Evolutionary conservation across 768 basidiomycete genomes (phyloP).

Genomic region (Pisolithus sp.): DNA sequence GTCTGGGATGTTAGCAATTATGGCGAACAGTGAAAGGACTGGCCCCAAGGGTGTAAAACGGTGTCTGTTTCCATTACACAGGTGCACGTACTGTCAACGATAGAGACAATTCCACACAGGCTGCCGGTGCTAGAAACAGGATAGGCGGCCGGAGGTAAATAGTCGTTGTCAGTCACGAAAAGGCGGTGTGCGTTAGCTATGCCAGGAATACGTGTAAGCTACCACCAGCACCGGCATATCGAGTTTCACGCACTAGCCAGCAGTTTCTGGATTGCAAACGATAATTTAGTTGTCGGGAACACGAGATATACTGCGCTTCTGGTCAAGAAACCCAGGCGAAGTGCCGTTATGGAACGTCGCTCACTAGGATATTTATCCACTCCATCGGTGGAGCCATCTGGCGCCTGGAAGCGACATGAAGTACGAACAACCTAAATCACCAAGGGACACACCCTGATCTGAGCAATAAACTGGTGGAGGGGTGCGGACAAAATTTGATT

Average conservation of each 20-base stretch:
- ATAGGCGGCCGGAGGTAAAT: slow-evolving; percentile 38
- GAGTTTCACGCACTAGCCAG: slow-evolving; percentile 59
- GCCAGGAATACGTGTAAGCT: too few relatives aligned
- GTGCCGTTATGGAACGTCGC: background rate
- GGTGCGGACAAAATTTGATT: slow-evolving; percentile 70
- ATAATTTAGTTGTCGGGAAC: slow-evolving; percentile 52
- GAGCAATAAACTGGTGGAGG: slow-evolving; percentile 60
- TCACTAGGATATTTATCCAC: slow-evolving; percentile 73
- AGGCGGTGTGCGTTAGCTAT: slow-evolving; percentile 74
- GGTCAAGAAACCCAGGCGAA: background rate
- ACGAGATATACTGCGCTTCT: slow-evolving; percentile 62
- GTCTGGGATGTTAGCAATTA: slow-evolving; percentile 61
- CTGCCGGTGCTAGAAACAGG: slow-evolving; percentile 39
- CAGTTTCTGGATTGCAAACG: slow-evolving; percentile 72
- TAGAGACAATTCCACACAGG: slow-evolving; percentile 71
- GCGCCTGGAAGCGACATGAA: slow-evolving; percentile 36
- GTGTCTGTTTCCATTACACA: background rate
- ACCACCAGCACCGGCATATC: background rate
- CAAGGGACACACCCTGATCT: slow-evolving; percentile 52
- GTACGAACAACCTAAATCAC: background rate
- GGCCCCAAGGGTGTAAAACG: background rate
- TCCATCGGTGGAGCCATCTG: slow-evolving; percentile 74
- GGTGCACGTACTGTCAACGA: slow-evolving; percentile 63
- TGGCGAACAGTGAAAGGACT: slow-evolving; percentile 80
- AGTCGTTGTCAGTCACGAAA: slow-evolving; percentile 63